phyloP scores from a whole-genome alignment of 306 rosid genomes.

The Trichosanthes truncata region DNA sequence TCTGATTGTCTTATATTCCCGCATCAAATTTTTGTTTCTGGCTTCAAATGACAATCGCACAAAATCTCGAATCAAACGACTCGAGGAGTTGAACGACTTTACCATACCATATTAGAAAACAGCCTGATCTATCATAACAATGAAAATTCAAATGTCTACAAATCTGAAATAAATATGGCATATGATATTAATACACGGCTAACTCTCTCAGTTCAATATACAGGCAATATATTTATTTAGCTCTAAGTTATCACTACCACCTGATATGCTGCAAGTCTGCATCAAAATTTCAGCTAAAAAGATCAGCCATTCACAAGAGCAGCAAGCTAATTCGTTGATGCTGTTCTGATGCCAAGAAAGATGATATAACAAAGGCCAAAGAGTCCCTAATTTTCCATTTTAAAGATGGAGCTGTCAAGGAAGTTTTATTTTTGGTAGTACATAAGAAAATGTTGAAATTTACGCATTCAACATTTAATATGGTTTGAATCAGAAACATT shows the following conservation, averaged over 20 bases:
- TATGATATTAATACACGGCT: neutral
- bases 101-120: neutral
- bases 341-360: neutral
- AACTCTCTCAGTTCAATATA: neutral
- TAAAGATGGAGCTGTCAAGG: neutral
- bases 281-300: neutral
- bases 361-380: neutral
- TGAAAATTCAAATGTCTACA: neutral
- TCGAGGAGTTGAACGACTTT: too few relatives aligned
- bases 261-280: neutral
- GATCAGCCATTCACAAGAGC: neutral
- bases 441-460: neutral
- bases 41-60: neutral
- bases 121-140: neutral
- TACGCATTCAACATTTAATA: neutral
- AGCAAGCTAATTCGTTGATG: neutral
- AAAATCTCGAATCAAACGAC: neutral
- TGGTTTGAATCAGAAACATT: neutral
- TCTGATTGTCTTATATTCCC: neutral
- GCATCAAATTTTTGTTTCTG: neutral
- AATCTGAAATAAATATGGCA: neutral
- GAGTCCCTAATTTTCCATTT: neutral
- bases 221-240: neutral
- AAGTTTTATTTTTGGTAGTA: neutral
- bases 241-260: neutral